These are phyloP conservation scores for Xylaria acuta DNA, from an alignment of 495 filamentous ascomycete genomes.

Conservation along the genomic window DNA sequence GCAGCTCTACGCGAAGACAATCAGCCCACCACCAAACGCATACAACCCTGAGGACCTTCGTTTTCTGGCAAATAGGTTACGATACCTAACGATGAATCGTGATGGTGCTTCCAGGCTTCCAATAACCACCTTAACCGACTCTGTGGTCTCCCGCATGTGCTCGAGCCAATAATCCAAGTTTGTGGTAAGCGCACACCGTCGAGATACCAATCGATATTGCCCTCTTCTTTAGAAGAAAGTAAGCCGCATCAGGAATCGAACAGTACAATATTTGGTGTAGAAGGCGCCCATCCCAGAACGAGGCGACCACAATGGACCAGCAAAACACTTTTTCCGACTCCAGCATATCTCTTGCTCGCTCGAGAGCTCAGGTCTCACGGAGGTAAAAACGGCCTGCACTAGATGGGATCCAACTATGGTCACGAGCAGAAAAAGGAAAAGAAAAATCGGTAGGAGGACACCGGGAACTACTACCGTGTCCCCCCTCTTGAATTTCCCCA, in stretches of 20 bases:
- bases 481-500: neutral
- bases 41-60: neutral
- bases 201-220: neutral
- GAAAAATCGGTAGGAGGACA: neutral
- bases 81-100: neutral
- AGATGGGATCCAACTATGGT: too few species aligned
- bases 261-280: too few species aligned
- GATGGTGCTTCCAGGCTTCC: neutral
- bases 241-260: neutral
- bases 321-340: too few species aligned
- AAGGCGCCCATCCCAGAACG: too few species aligned
- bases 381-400: neutral
- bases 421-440: neutral
- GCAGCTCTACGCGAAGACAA: neutral
- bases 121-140: neutral
- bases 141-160: neutral
- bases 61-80: too few species aligned
- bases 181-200: neutral
- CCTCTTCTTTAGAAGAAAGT: neutral
- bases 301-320: too few species aligned
- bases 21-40: neutral
- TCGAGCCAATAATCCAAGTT: neutral
- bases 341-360: too few species aligned
- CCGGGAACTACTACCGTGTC: neutral
- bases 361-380: neutral